Evolutionary conservation across 306 rosid genomes (phyloP).

Genomic region (Cucumis hystrix): DNA sequence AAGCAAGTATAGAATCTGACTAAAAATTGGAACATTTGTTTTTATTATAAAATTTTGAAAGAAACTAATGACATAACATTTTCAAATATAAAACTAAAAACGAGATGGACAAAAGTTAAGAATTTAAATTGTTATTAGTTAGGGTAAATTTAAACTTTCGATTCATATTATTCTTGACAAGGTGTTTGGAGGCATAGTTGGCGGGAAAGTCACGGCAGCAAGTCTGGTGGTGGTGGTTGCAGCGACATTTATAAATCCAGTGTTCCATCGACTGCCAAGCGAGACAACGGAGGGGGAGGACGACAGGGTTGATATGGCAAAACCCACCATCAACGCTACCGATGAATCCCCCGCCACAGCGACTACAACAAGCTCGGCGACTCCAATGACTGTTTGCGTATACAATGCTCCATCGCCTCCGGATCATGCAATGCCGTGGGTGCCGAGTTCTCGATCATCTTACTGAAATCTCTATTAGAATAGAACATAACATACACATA

Average conservation of each 20-base stretch:
- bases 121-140: too few species aligned
- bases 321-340: background rate
- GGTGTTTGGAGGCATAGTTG: conserved; percentile 45
- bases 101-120: too few species aligned
- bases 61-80: too few species aligned
- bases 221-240: conserved; percentile 24
- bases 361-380: background rate
- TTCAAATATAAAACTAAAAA: too few species aligned
- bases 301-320: background rate
- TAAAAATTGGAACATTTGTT: too few species aligned
- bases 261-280: conserved; percentile 8
- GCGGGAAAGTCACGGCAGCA: conserved; percentile 30
- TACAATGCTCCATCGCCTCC: conserved; percentile 10
- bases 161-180: background rate
- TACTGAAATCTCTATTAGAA: background rate
- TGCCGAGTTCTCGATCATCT: conserved; percentile 19
- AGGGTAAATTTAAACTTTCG: background rate
- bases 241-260: conserved; percentile 14
- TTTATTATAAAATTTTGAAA: too few species aligned
- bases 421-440: conserved; percentile 30
- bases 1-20: too few species aligned
- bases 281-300: background rate
- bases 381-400: conserved; percentile 4
- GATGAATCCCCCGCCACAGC: background rate
- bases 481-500: background rate